Base-by-base conservation (phyloP, 163 green algal species). In the Botryococcus braunii region DNA sequence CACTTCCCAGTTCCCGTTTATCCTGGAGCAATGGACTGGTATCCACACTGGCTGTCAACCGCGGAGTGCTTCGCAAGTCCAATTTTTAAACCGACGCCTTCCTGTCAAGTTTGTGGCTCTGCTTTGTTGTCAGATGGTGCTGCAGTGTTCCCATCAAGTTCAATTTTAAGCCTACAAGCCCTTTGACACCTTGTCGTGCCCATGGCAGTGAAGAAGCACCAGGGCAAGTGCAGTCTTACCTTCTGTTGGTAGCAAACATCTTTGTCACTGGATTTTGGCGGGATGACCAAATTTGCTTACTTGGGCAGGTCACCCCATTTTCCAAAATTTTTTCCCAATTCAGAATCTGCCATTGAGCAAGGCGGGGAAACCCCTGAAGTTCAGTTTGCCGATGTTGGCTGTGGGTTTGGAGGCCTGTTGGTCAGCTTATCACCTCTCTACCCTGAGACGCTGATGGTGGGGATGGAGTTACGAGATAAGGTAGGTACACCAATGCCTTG, bases 401-500 rank as follows among this genome's bases (percentile, higher is more conserved):
- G 94, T 71, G 94, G 94, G 47, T 99, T 98, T 84, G 94, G 94
- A 2, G 94, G 94, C 5, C 85, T 98, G 48, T 79, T 89, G 7
- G 73, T 95, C n/a, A 85, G 83, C 64, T 80, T 99, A 65, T 77
- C 87, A 0, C 74, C 84, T 23, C 46, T 92, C 63, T 98, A 92
- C 71, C 92, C 94, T 25, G 79, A 96, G 61, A 95, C 89, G 48
- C 79, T 98, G 11, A 89, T 95, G 70, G 57, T 98, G 52, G 94
- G 94, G 29, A 95, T 99, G 84, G 94, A 99, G 78, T 79, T 98
- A 55, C 77, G 94, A 5, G 88, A 97, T 67, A 97, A 97, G 73
- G 93, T 96, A 1, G n/a, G 6, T 46, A 50, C 2, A 6, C n/a
- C 56, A 64, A 17, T 38, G 56, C 4, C 50, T 38, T 5, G 50